A percentile compares a stretch with the other conserved stretches of the same genome.
phyloP scores from a whole-genome alignment of 352 stramenopile genomes.

The Paralagenidium karlingii region DNA sequence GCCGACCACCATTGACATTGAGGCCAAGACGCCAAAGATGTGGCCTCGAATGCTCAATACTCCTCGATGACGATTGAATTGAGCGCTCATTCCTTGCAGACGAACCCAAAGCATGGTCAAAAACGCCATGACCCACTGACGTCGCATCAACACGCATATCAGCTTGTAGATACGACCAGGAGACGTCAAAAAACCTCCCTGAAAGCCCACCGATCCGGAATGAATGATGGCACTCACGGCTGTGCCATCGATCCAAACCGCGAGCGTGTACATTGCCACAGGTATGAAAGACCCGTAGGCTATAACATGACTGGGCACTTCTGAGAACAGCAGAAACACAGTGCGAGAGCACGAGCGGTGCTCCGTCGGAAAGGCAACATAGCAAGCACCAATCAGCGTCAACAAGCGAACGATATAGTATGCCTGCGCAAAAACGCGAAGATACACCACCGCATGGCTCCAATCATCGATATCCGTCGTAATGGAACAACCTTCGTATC shows the following conservation, averaged over 20 bases:
- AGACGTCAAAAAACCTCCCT: no score
- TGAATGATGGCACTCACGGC: no score
- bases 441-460: neutral
- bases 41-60: no score
- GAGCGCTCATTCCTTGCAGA: no score
- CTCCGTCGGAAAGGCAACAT: neutral
- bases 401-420: slow-evolving; percentile 5
- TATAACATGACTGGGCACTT: slow-evolving; percentile 2
- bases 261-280: neutral
- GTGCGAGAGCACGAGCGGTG: neutral
- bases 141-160: no score
- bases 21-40: no score
- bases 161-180: no score
- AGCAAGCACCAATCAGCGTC: neutral
- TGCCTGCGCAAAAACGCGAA: slow-evolving; percentile 4
- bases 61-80: no score
- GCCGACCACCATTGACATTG: no score
- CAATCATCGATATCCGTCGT: slow-evolving; percentile 2
- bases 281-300: slow-evolving; percentile 1
- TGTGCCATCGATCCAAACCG: slow-evolving; percentile 1
- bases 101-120: no score
- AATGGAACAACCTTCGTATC: slow-evolving; percentile 2
- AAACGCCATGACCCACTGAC: no score
- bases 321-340: neutral
- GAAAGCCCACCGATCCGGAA: no score